A percentile compares a stretch with the other conserved stretches of the same genome.
Evolutionary conservation across 2,329 filamentous ascomycete genomes (phyloP).

Genomic region (Cladophialophora exuberans): DNA sequence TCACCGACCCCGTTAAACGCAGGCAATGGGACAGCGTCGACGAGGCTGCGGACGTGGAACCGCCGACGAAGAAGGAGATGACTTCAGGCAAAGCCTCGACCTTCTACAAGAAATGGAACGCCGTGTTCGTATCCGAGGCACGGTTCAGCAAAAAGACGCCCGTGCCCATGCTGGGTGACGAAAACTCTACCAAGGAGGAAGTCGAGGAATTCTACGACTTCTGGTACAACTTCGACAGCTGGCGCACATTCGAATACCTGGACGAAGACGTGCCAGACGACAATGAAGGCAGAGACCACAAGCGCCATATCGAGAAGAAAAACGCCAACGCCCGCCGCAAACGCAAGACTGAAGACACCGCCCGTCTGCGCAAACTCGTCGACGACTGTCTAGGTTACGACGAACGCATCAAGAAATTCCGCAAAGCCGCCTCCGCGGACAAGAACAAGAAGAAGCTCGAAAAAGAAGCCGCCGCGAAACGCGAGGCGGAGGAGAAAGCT

Average conservation of each 20-base stretch:
- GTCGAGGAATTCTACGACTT: slow-evolving; percentile 99
- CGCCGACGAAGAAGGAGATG: slow-evolving; percentile 87
- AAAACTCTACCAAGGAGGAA: slow-evolving; percentile 81
- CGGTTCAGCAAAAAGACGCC: slow-evolving; percentile 92
- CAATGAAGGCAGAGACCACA: slow-evolving; percentile 98
- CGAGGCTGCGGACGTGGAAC: slow-evolving; percentile 87
- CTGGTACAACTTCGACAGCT: slow-evolving; percentile 99
- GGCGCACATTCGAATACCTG: slow-evolving; percentile 96
- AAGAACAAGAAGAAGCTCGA: slow-evolving; percentile 96
- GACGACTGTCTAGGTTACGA: slow-evolving; percentile 84
- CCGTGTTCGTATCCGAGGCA: slow-evolving; percentile 86
- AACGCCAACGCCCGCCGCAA: slow-evolving; percentile 97
- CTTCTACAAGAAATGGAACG: slow-evolving; percentile 93
- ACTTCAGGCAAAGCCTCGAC: slow-evolving; percentile 75
- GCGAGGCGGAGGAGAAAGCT: slow-evolving; percentile 80
- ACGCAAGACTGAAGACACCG: slow-evolving; percentile 98
- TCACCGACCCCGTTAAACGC: slow-evolving; percentile 87
- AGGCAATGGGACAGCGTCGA: slow-evolving; percentile 97
- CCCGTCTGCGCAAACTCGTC: slow-evolving; percentile 84
- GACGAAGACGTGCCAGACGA: slow-evolving; percentile 99
- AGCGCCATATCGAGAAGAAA: slow-evolving; percentile 97
- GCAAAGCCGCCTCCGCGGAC: slow-evolving; percentile 83
- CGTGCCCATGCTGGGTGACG: slow-evolving; percentile 82
- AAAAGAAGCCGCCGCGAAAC: slow-evolving; percentile 88
- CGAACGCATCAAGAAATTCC: slow-evolving; percentile 97